Evolutionary conservation across 768 basidiomycete genomes (phyloP), one percentile per base, ranked within the genome.

Genomic region (Lactifluus echinatus): DNA sequence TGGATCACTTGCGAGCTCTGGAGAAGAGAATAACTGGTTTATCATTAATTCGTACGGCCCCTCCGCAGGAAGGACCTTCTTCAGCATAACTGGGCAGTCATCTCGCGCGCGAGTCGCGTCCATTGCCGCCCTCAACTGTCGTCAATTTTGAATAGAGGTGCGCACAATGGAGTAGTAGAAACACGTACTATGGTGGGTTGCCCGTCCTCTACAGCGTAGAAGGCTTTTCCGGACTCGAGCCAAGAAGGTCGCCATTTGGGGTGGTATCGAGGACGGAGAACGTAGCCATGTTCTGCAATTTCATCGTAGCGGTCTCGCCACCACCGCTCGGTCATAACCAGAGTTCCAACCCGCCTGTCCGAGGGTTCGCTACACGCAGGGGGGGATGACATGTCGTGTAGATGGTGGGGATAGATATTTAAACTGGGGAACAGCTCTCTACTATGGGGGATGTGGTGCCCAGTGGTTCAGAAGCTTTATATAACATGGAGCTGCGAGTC

Each of bases 211-310:
- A 29, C 39, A 19, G 36, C n/a, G 36, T 37, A 37, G 17, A 37
- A 37, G 15, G 15, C 36, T 37, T 37, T 37, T 17, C 36, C 36
- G 5, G 36, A 37, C 36, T 37, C n/a, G 14, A 37, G 15, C 14
- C 36, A 37, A n/a, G 36, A 37, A 2, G 14, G 36, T 37, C 3
- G 36, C 50, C 50, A 40, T 24, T 31, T 12, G 3, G 42, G 42
- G n/a, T 45, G 53, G 33, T 45, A 53, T 17, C 51, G 51, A 29
- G 26, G 51, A 24, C 51, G 51, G 12, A 53, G 52, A 11, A 4
- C 12, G 43, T 44, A 54, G 17, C 51, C 51, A 4, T 12, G 31
- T 2, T 49, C 1, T 10, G 19, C 48, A 49, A 49, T 49, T 10
- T 33, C 29, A 21, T 34, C 10, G 33, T 34, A 49, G 33, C n/a